Percentiles rank a stretch among this genome's conserved stretches.
These are phyloP conservation scores for Thalassiosira mediterranea DNA, from an alignment of 352 stramenopile species.

Conservation along the genomic window DNA sequence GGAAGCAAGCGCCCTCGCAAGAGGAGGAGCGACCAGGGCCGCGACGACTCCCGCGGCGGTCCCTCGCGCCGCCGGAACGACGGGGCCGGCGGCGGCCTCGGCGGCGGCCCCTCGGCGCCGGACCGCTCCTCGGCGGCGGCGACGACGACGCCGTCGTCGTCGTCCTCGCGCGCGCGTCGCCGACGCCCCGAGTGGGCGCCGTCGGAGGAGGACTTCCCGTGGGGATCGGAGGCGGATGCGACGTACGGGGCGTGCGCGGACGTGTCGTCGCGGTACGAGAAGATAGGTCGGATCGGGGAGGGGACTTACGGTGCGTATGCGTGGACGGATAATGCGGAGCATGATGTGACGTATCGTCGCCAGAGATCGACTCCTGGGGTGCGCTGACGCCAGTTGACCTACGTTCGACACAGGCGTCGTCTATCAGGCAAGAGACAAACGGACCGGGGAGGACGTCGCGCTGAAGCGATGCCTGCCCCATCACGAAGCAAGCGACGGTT, in stretches of 20 bases:
- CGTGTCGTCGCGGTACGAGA: slow-evolving; percentile 80
- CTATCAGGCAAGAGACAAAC: slow-evolving; percentile 85
- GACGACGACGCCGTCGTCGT: not conserved
- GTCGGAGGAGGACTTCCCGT: slow-evolving; percentile 18
- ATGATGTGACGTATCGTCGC: too few species aligned
- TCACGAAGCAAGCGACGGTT: slow-evolving; percentile 90
- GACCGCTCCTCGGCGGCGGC: not conserved
- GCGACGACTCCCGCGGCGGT: not conserved
- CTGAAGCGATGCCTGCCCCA: slow-evolving; percentile 99
- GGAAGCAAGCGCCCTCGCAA: slow-evolving; percentile 5
- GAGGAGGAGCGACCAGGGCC: not conserved
- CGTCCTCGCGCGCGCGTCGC: not conserved
- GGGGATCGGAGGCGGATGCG: slow-evolving; percentile 5
- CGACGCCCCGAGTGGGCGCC: slow-evolving; percentile 13
- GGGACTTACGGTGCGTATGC: slow-evolving; percentile 90
- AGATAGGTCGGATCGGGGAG: slow-evolving; percentile 87
- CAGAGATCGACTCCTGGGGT: too few species aligned
- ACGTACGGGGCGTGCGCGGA: slow-evolving; percentile 60
- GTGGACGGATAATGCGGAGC: not conserved
- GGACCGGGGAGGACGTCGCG: slow-evolving; percentile 89
- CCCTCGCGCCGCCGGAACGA: not conserved
- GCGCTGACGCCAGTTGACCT: too few species aligned
- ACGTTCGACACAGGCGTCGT: slow-evolving; percentile 73
- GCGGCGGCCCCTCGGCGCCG: not conserved
- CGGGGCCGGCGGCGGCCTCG: not conserved